Base-by-base conservation (phyloP, 202 grass and related monocot species). In the Eragrostis tef region DNA sequence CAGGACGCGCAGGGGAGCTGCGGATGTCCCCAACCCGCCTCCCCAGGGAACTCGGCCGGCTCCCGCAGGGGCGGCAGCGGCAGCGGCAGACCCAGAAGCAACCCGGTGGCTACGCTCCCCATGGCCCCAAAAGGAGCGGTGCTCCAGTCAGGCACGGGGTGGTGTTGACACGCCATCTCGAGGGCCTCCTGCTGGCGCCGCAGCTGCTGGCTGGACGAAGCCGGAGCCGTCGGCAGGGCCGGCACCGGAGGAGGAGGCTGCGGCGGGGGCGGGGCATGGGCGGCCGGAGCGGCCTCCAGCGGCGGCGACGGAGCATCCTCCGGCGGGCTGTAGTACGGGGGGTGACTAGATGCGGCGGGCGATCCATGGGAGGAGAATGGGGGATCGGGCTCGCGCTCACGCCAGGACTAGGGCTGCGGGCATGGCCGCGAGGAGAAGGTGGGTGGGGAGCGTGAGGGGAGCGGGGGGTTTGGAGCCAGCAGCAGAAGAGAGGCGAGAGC, bases 321-420 rank as follows among this genome's bases (percentile, higher is more conserved):
- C 9, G 52, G 60, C 11, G 86, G 80, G 20, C 80, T 68, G 36
- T 86, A 79, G 83, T 73, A 64, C 65, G 52, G 73, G 58, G 72
- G 77, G 95, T 93, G 79, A 45, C 78, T 70, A 98, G 81, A 64
- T 77, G 90, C 75, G 78, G 63, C 45, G 82, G 92, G 21, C 95
- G 95, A 83, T 90, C 87, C 87, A 85, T 88, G 62, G 46, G n/a
- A n/a, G n/a, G 21, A 27, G 45, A 81, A 54, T 79, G 87, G 42
- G 77, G 87, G 63, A 79, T 88, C 83, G 72, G 70, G 60, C 44
- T 79, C 57, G 47, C 21, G 67, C 43, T 51, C 73, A 77, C 52
- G 63, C 36, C 74, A 50, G 39, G 57, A 15, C 36, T 29, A 31
- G 73, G 70, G 15, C 22, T 78, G 57, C 69, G n/a, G 65, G 22